Evolutionary conservation across 1,284 basidiomycete species (phyloP).

Genomic region (Pholiota adiposa): DNA sequence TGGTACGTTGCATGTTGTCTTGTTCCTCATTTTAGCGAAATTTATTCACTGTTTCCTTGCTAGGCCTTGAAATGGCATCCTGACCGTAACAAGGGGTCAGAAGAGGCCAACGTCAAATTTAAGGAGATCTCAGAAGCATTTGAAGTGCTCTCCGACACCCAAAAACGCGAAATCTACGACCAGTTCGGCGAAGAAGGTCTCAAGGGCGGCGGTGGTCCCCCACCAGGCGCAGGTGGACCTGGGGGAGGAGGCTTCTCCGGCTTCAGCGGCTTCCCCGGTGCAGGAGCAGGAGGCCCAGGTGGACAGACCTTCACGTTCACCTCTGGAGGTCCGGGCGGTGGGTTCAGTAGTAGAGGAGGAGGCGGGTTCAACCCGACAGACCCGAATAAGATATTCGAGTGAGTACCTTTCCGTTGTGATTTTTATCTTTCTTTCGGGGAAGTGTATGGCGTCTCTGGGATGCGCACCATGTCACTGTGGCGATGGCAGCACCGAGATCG

Average conservation of each 20-base stretch:
- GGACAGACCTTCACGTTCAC: conserved; percentile 66
- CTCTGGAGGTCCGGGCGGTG: conserved; percentile 46
- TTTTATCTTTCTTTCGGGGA: not conserved
- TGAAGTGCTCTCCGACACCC: conserved; percentile 92
- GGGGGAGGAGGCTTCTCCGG: conserved; percentile 49
- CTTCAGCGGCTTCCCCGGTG: conserved; percentile 46
- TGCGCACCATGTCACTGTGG: no score
- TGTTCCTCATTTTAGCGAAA: not conserved
- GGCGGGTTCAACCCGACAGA: conserved; percentile 60
- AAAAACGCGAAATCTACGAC: conserved; percentile 94
- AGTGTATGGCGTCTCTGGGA: no score
- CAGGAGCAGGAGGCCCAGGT: conserved; percentile 36
- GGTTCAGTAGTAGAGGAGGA: conserved; percentile 29
- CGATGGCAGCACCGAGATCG: no score
- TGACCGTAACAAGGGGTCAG: conserved; percentile 85
- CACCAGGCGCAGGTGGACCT: conserved; percentile 53
- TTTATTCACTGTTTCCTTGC: conserved; percentile 20
- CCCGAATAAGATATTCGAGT: conserved; percentile 93
- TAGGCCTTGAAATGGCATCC: conserved; percentile 92
- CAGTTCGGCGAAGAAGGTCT: conserved; percentile 97
- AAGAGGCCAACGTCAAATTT: conserved; percentile 89
- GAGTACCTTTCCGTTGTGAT: conserved; percentile 39
- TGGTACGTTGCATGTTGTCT: conserved; percentile 49
- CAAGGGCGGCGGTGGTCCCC: conserved; percentile 66
- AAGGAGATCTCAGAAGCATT: conserved; percentile 98